Conservation (phyloP, 768 basidiomycete genomes). For the Suillus clintonianus region DNA sequence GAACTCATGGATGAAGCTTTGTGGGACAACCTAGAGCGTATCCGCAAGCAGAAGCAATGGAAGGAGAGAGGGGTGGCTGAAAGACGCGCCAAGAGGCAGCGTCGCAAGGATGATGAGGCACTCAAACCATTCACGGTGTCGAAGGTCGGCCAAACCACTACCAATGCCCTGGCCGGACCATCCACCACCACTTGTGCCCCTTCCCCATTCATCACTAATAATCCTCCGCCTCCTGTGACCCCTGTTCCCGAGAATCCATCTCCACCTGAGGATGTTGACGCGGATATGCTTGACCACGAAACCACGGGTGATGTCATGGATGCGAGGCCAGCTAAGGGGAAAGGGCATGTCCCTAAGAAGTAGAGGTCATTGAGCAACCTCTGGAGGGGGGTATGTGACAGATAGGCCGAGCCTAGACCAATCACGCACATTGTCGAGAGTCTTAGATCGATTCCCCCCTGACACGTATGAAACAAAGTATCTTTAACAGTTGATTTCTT, state of each 20-base stretch:
- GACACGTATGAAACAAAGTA: too few relatives aligned
- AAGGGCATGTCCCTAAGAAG: background rate
- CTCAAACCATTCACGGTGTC: background rate
- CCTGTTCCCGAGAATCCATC: too few relatives aligned
- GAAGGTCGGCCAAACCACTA: too few relatives aligned
- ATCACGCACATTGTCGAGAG: too few relatives aligned
- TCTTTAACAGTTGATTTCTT: too few relatives aligned
- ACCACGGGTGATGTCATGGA: background rate
- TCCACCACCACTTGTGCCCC: background rate
- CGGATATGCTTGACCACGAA: background rate
- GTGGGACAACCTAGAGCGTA: background rate
- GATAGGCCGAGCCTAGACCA: too few relatives aligned
- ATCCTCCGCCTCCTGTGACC: too few relatives aligned
- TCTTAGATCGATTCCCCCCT: too few relatives aligned
- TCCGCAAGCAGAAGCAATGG: background rate
- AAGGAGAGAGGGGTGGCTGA: background rate
- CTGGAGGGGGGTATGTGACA: background rate
- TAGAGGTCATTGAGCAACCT: background rate
- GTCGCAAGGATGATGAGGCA: background rate
- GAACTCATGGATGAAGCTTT: background rate
- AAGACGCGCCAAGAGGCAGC: background rate
- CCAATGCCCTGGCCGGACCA: background rate
- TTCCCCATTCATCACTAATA: too few relatives aligned
- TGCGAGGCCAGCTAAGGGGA: background rate
- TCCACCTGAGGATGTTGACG: background rate